Evolutionary conservation across 2,329 filamentous ascomycete genomes (phyloP), one percentile per base, ranked within the genome.

Genomic region (Botryotinia narcissicola): DNA sequence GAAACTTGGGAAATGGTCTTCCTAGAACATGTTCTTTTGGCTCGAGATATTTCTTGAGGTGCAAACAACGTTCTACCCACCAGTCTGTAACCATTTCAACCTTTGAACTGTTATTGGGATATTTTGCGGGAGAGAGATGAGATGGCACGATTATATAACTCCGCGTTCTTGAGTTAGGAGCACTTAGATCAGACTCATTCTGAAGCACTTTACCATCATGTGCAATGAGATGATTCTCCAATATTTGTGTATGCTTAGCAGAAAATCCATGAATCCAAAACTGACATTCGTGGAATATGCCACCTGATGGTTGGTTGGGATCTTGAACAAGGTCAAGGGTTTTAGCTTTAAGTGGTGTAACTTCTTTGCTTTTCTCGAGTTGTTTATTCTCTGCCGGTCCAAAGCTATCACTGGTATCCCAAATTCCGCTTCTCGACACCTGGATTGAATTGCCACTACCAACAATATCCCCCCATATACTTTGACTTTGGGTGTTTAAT

Each of bases 391-490:
- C 60, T 51, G 42, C 46, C 35, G 62, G 46, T 12, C 59, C 46
- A 22, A 63, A 62, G 63, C 73, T 70, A 42, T 76, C 75, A 8
- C 72, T 75, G 25, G 60, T 74, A 51, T 79, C 78, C 78, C 78
- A 81, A 37, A 76, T 70, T 42, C 79, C 79, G 73, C 79, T 80
- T 32, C 77, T 73, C 14, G 75, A 60, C 60, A 80, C 79, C 54
- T 80, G 78, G n/a, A 76, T 48, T 18, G 40, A 37, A 9, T 75
- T 73, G 78, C 73, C 83, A 51, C 75, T 81, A 72, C 90, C 90
- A 37, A 96, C 87, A 74, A 99, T 97, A 78, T 97, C 93, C 8
- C 92, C 92, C 95, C 95, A 98, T n/a, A 98, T 87, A 42, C 89
- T 90, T 78, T 95, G 90, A 77, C 91, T 92, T 79, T 98, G 94